Base-by-base conservation (phyloP, 2,329 filamentous ascomycete genomes). In the Cytospora schulzeri region DNA sequence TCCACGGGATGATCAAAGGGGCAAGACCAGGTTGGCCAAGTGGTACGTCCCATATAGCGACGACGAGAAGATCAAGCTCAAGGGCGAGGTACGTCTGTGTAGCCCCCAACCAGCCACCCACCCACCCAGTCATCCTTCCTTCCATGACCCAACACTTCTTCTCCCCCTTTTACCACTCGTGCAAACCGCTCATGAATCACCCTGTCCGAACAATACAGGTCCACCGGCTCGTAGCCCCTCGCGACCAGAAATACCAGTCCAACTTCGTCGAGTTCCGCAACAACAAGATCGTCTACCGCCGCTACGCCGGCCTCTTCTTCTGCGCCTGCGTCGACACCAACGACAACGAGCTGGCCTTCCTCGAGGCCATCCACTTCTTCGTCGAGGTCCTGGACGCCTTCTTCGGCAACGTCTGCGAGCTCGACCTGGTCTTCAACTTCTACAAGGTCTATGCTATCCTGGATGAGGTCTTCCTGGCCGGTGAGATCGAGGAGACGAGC, bases 41-140 rank as follows among this genome's bases (percentile, higher is more conserved):
- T 99, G 94, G 94, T 99, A 99, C 83, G 92, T 91, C 70, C 94
- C 95, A 67, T 99, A 97, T 83, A 96, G 89, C 79, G 95, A 99
- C 83, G 94, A 98, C 77, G 93, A 99, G 78, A 99, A 99, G 83
- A 92, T 99, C 78, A 97, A 97, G 81, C 85, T 99, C 73, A 99
- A 99, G 80, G 95, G 95, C 85, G 95, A 99, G 82, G 91, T 92
- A 80, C 64, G 81, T 22, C 6, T 35, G 33, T 35, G 33, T 14
- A 12, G 12, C 1, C 33, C 33, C 33, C 33, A 35, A 4, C 4
- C 12, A 33, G 6, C 31, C 31, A 77, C 48, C 35, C 35, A 62
- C 60, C 51, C 54, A 58, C 63, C 62, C 56, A 57, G n/a, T n/a
- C n/a, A n/a, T 65, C 54, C 62, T 17, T 57, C 59, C 58, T 31